Base-by-base conservation (phyloP, 768 basidiomycete genomes). In the Dentipellis fragilis region DNA sequence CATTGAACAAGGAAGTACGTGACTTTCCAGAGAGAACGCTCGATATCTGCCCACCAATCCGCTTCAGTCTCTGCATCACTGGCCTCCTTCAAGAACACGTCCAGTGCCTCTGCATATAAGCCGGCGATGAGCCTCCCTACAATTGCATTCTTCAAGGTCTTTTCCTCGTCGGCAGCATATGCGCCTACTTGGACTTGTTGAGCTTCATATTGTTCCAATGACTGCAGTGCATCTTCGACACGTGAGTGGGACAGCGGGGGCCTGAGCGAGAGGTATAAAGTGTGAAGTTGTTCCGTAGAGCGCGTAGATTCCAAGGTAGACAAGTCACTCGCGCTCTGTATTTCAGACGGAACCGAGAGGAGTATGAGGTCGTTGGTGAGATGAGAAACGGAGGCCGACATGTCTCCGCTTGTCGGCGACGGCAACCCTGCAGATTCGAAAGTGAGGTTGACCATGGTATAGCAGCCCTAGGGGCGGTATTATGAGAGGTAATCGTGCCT, bases 31-130 rank as follows among this genome's bases (percentile, higher is more conserved):
- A 73, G 64, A 3, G 87, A 90, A 35, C 80, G 75, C 59, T 85
- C 83, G 42, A 87, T 67, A 29, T 81, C 77, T 14, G 77, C 75
- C 93, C 93, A 97, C 87, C 88, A 96, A 47, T 87, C 80, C 17
- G 88, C 81, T 63, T 93, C 89, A 7, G 75, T 69, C 62, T 93
- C 91, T 11, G 84, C 80, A 36, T 81, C 67, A 9, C 80, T 73
- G 1, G 93, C 89, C 63, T 89, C 81, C 10, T 72, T 64, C 57
- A 95, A 67, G 56, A 83, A 80, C 19, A 72, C 64, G 58, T 89
- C 80, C 63, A 93, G 69, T 1, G 81, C 76, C 54, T 85, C 77
- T 5, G 80, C 72, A 63, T 91, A 92, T 14, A 89, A 57, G 8
- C 75, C 76, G 4, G 81, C 73, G 0, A 80, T 69, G 4, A 85